These are phyloP conservation scores for Bipolaris zeicola DNA, from an alignment of 2,329 filamentous ascomycete species.

Conservation along the genomic window DNA sequence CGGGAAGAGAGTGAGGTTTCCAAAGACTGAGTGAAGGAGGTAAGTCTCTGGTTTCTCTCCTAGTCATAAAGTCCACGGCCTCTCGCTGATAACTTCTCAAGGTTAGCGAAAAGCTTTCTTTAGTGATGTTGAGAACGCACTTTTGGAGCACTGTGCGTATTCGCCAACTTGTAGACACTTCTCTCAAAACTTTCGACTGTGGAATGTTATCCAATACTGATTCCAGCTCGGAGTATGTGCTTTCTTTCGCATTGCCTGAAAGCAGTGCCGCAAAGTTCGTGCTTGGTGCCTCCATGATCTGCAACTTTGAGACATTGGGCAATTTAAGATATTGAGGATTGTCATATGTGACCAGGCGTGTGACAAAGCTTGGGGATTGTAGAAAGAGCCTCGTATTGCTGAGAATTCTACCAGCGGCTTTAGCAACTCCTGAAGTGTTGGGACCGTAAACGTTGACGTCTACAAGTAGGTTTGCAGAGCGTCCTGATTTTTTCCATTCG, in stretches of 20 bases:
- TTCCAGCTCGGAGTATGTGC: constrained; percentile 5
- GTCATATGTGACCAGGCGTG: constrained; percentile 1
- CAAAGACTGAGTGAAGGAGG: constrained; percentile 11
- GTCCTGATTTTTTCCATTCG: background rate
- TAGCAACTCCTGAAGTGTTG: background rate
- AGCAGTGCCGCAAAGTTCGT: background rate
- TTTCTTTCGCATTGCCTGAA: background rate
- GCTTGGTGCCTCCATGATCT: background rate
- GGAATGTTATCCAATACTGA: constrained; percentile 4
- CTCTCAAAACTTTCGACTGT: background rate
- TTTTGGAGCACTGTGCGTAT: constrained; percentile 7
- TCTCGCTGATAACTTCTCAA: constrained; percentile 18
- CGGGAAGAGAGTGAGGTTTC: background rate
- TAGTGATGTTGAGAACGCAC: background rate
- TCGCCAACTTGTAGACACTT: background rate
- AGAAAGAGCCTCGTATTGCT: constrained; percentile 4
- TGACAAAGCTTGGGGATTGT: constrained; percentile 1
- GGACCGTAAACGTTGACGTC: background rate
- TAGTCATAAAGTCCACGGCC: constrained; percentile 17
- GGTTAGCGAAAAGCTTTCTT: background rate
- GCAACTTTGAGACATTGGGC: constrained; percentile 5
- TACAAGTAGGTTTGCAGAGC: background rate
- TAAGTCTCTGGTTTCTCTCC: constrained; percentile 13
- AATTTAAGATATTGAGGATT: constrained; percentile 17
- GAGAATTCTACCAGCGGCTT: background rate